Evolutionary conservation across 1,284 basidiomycete genomes (phyloP).

Genomic region (Cutaneotrichosporon cyanovorans): DNA sequence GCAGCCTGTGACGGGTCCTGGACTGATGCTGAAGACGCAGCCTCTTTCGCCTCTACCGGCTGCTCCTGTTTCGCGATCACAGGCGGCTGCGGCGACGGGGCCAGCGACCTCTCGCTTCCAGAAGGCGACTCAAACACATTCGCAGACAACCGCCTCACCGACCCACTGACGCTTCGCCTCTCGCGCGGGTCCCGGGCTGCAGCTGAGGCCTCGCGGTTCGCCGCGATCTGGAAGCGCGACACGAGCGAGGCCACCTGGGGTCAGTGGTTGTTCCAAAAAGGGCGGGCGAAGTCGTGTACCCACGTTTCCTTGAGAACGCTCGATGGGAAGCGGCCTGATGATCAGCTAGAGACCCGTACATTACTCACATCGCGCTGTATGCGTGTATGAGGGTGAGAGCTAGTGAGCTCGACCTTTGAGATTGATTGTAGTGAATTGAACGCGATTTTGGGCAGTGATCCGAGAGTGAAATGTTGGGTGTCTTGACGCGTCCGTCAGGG

Average conservation of each 20-base stretch:
- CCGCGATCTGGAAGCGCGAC: constrained; percentile 20
- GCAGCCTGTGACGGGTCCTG: neutral
- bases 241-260: constrained; percentile 19
- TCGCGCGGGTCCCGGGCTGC: constrained; percentile 11
- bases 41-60: neutral
- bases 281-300: constrained; percentile 1
- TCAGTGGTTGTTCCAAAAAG: neutral
- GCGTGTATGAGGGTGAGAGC: too few species aligned
- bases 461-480: too few species aligned
- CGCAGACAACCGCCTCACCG: neutral
- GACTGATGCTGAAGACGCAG: neutral
- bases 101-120: neutral
- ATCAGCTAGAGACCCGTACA: constrained; percentile 1
- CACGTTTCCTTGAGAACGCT: constrained; percentile 19
- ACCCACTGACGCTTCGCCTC: neutral
- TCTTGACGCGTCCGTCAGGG: too few species aligned
- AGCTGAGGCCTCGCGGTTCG: constrained; percentile 11
- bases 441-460: too few species aligned
- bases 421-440: too few species aligned
- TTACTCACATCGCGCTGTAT: too few species aligned
- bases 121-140: neutral
- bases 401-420: too few species aligned
- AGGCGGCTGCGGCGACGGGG: neutral
- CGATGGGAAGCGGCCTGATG: constrained; percentile 19
- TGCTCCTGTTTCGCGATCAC: neutral